Evolutionary conservation across 768 basidiomycete species (phyloP).

Genomic region (Pisolithus orientalis): DNA sequence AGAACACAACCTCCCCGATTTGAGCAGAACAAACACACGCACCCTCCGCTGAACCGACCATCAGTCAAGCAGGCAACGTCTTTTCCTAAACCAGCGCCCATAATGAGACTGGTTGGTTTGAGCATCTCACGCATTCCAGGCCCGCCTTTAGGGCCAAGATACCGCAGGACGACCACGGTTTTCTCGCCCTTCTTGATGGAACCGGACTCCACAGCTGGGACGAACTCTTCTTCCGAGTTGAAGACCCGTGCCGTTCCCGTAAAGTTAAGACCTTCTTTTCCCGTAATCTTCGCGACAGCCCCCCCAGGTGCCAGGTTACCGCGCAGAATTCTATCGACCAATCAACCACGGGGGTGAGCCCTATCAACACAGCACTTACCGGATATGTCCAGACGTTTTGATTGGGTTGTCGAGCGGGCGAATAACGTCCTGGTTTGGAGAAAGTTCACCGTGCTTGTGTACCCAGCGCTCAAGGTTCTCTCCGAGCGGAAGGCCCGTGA

Average conservation of each 20-base stretch:
- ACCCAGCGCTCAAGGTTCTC: slow-evolving; percentile 92
- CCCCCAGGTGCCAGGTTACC: slow-evolving; percentile 93
- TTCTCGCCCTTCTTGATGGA: slow-evolving; percentile 93
- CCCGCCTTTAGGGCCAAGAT: slow-evolving; percentile 95
- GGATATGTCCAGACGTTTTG: slow-evolving; percentile 84
- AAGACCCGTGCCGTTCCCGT: slow-evolving; percentile 91
- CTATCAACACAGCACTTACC: slow-evolving; percentile 38
- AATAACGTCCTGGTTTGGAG: slow-evolving; percentile 75
- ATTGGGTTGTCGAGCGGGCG: slow-evolving; percentile 83
- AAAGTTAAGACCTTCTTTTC: slow-evolving; percentile 88
- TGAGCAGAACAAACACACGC: slow-evolving; percentile 27
- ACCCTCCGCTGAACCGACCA: slow-evolving; percentile 98
- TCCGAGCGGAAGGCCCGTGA: slow-evolving; percentile 83
- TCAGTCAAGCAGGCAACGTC: slow-evolving; percentile 98
- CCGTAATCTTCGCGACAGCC: slow-evolving; percentile 95
- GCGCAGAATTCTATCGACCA: slow-evolving; percentile 61
- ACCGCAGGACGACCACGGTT: slow-evolving; percentile 91
- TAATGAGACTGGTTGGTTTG: slow-evolving; percentile 95
- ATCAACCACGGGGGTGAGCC: background rate
- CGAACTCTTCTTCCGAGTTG: slow-evolving; percentile 84
- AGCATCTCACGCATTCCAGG: slow-evolving; percentile 99
- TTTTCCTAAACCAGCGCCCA: slow-evolving; percentile 94
- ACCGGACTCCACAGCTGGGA: slow-evolving; percentile 80
- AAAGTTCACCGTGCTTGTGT: slow-evolving; percentile 70
- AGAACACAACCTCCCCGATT: slow-evolving; percentile 8